phyloP scores from a whole-genome alignment of 2,329 filamentous ascomycete species.

The Cladosporium halotolerans region DNA sequence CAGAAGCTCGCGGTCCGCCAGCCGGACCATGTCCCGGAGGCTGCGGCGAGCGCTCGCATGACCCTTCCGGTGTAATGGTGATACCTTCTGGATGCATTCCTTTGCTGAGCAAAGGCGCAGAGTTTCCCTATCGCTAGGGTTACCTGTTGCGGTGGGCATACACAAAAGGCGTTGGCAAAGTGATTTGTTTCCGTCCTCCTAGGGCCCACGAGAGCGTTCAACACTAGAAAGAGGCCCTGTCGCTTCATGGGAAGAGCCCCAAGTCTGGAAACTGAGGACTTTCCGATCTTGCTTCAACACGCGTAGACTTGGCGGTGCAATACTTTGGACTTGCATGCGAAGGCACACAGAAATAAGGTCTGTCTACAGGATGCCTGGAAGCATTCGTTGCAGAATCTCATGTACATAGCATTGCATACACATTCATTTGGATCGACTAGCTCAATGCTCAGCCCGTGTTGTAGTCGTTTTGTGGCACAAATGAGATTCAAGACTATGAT shows the following conservation, averaged over 20 bases:
- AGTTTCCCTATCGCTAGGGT: not conserved
- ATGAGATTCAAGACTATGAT: no score
- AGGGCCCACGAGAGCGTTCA: not conserved
- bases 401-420: not conserved
- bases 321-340: not conserved
- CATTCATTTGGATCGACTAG: not conserved
- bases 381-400: no score
- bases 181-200: not conserved
- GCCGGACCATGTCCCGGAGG: not conserved
- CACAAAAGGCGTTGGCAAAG: not conserved
- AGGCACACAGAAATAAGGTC: not conserved
- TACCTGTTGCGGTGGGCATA: not conserved
- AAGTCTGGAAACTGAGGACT: constrained; percentile 3
- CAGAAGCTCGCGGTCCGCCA: constrained; percentile 3
- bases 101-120: not conserved
- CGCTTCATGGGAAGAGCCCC: not conserved
- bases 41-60: not conserved
- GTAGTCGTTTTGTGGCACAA: no score
- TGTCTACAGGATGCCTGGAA: not conserved
- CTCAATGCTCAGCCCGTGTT: no score
- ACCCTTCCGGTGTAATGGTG: not conserved
- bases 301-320: not conserved
- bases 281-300: constrained; percentile 4
- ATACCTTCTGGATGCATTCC: no score
- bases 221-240: not conserved